Conservation (phyloP, 2,329 filamentous ascomycete species). For the Penicillium rolfsii region DNA sequence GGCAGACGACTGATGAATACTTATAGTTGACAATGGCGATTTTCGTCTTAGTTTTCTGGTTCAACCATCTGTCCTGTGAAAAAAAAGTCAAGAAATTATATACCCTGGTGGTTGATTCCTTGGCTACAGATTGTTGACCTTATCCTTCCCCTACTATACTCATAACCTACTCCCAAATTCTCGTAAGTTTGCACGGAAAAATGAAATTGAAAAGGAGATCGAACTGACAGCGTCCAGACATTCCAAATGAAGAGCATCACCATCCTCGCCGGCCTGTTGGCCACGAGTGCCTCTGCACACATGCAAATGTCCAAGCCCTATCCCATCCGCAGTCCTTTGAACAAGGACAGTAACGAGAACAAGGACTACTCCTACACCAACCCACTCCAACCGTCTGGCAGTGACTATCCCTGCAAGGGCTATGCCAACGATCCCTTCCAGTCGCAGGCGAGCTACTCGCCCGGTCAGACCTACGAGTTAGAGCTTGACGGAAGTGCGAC, state of each 20-base stretch:
- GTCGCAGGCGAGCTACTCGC: constrained; percentile 63
- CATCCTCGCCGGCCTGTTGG: constrained; percentile 37
- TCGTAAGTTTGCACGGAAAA: too few relatives aligned
- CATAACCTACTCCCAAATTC: too few relatives aligned
- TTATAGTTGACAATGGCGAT: constrained; percentile 14
- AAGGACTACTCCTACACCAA: constrained; percentile 74
- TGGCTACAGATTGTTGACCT: constrained; percentile 9
- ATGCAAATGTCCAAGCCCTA: constrained; percentile 62
- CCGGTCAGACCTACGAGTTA: constrained; percentile 66
- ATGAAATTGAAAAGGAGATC: too few relatives aligned
- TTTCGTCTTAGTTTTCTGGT: not conserved
- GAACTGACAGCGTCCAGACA: not conserved
- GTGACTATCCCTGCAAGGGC: constrained; percentile 78
- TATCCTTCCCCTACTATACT: constrained; percentile 2
- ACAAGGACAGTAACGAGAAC: constrained; percentile 50
- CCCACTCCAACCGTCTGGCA: constrained; percentile 62
- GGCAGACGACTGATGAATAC: constrained; percentile 14
- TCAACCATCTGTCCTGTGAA: constrained; percentile 8
- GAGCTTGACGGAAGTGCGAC: constrained; percentile 64
- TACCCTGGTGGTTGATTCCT: constrained; percentile 22
- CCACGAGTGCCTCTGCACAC: constrained; percentile 46
- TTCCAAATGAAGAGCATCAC: constrained; percentile 40
- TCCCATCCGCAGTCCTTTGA: constrained; percentile 56
- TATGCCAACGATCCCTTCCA: constrained; percentile 58
- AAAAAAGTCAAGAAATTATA: constrained; percentile 7